Base-by-base conservation (phyloP, 163 green algal species). In the Trebouxia gelatinosa region DNA sequence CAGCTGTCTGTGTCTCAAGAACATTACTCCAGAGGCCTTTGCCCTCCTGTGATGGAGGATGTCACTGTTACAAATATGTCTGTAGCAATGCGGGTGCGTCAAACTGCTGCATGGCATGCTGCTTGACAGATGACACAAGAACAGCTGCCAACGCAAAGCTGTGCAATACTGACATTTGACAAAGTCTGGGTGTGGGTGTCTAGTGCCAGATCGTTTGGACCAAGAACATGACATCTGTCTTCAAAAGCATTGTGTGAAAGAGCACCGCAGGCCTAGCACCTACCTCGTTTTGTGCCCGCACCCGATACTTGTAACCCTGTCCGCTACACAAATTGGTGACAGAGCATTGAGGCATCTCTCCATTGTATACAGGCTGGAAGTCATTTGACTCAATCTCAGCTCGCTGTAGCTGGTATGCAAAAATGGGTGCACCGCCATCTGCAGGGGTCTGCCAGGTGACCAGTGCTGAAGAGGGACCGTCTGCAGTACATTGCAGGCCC, bases 221-320 rank as follows among this genome's bases (percentile, higher is more conserved):
- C n/a, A n/a, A n/a, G n/a, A n/a, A n/a, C n/a, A n/a, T n/a, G n/a
- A n/a, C n/a, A n/a, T n/a, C n/a, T n/a, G n/a, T n/a, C n/a, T n/a
- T n/a, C n/a, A n/a, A n/a, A n/a, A n/a, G n/a, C n/a, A n/a, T n/a
- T n/a, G n/a, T n/a, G n/a, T n/a, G n/a, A n/a, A n/a, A n/a, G n/a
- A n/a, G n/a, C n/a, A n/a, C n/a, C n/a, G n/a, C n/a, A n/a, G n/a
- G n/a, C n/a, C n/a, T n/a, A n/a, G n/a, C 46, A 80, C 87, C 82
- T 70, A 90, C 88, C 31, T 87, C 82, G 68, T 93, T 93, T 26
- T 89, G 79, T 1, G 89, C 87, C 9, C 62, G 77, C 29, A 93
- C 35, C 1, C 87, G 79, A 79, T 90, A 91, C 26, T 80, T 83
- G 71, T 92, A 91, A 5, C 23, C 26, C 32, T 80, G 43, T 0